Conservation (phyloP, 176 grass and related monocot species). For the Avena atlantica region DNA sequence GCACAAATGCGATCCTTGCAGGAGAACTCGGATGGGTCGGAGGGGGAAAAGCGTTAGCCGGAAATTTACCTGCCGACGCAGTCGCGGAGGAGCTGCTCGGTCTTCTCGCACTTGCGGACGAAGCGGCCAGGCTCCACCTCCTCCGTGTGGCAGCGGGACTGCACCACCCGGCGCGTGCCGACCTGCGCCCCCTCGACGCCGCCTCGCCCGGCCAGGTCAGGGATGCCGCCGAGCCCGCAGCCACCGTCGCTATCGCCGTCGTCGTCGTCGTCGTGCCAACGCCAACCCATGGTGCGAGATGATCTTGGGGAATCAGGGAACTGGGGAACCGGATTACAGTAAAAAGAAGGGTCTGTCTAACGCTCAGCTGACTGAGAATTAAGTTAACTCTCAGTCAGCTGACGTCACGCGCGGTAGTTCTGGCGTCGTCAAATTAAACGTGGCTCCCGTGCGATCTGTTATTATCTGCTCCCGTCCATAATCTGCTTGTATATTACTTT, state of each 20-base stretch:
- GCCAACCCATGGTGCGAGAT: conserved; percentile 62
- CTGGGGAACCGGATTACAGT: too few species aligned
- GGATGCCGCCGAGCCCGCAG: conserved; percentile 44
- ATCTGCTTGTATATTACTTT: too few species aligned
- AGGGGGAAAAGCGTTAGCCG: background rate
- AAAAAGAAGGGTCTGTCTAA: too few species aligned
- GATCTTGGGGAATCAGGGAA: conserved; percentile 28
- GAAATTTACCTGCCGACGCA: conserved; percentile 54
- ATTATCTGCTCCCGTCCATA: too few species aligned
- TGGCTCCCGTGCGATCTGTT: too few species aligned
- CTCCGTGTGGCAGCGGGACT: conserved; percentile 64
- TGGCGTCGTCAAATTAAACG: too few species aligned
- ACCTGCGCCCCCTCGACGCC: conserved; percentile 21
- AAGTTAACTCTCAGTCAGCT: too few species aligned
- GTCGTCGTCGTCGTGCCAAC: conserved; percentile 57
- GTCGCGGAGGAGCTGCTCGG: conserved; percentile 68
- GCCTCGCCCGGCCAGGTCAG: conserved; percentile 32
- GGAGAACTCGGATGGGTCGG: background rate
- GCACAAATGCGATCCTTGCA: background rate
- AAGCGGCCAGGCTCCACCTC: conserved; percentile 84
- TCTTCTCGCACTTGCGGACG: conserved; percentile 89
- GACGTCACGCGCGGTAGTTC: too few species aligned
- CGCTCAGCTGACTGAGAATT: too few species aligned
- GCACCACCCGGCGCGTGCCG: conserved; percentile 66
- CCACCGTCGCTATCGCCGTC: conserved; percentile 28